Conservation (phyloP, 441 rosid species). For the Erodium trifolium region DNA sequence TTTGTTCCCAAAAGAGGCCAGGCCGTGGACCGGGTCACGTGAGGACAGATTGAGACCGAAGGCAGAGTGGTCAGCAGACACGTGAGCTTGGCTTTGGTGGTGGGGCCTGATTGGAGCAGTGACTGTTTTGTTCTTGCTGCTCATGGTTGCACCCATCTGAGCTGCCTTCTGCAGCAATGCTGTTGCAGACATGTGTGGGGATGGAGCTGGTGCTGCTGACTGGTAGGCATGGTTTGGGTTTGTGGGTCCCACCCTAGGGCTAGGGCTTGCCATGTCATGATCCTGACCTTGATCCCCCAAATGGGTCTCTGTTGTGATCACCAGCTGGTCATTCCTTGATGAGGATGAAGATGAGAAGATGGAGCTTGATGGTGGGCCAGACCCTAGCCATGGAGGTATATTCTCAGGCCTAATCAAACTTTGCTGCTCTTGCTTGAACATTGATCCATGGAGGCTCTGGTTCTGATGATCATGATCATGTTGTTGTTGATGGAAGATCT, state of each 20-base stretch:
- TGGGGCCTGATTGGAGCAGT: conserved; percentile 19
- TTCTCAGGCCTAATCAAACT: background rate
- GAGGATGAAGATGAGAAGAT: too few relatives aligned
- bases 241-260: conserved; percentile 38
- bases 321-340: background rate
- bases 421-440: background rate
- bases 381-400: background rate
- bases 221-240: conserved; percentile 21
- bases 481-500: conserved; percentile 21
- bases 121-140: conserved; percentile 21
- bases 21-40: too few relatives aligned
- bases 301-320: background rate
- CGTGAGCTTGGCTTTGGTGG: conserved; percentile 39
- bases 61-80: conserved; percentile 21
- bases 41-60: conserved; percentile 39
- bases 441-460: background rate
- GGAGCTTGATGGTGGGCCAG: background rate
- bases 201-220: conserved; percentile 12
- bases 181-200: conserved; percentile 82
- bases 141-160: conserved; percentile 72
- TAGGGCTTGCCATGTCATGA: conserved; percentile 28
- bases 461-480: background rate
- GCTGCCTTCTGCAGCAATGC: conserved; percentile 90
- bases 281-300: conserved; percentile 16
- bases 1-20: background rate